Percentiles rank a stretch among this genome's conserved stretches.
phyloP scores from a whole-genome alignment of 1,284 basidiomycete species.

The Trichosporon asahii region DNA sequence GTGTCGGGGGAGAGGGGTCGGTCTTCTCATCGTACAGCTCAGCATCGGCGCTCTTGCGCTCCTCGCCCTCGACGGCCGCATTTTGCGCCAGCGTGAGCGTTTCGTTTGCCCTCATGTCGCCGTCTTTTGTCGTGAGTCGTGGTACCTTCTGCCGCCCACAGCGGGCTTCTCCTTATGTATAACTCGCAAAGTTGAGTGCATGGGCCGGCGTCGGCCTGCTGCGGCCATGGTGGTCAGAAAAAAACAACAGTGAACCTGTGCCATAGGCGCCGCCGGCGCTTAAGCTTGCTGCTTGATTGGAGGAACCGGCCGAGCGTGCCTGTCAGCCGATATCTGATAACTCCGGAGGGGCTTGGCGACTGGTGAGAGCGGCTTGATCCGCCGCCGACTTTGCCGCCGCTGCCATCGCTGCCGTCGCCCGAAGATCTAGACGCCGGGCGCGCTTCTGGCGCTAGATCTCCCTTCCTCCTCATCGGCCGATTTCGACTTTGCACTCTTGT shows the following conservation, averaged over 20 bases:
- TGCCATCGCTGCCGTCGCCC: too few relatives aligned
- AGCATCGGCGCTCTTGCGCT: not conserved
- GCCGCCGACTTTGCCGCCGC: too few relatives aligned
- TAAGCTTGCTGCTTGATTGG: not conserved
- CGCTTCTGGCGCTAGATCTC: not conserved
- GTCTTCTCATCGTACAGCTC: not conserved
- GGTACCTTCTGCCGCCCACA: too few relatives aligned
- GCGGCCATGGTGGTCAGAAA: not conserved
- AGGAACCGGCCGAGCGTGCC: not conserved
- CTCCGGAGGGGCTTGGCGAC: not conserved
- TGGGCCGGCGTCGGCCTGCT: not conserved
- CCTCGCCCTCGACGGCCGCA: not conserved
- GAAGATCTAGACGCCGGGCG: too few relatives aligned
- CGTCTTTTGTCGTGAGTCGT: not conserved
- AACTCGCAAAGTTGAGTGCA: not conserved
- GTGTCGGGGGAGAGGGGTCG: not conserved
- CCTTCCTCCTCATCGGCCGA: not conserved
- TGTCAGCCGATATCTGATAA: not conserved
- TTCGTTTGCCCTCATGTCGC: conserved; percentile 15
- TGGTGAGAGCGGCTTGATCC: not conserved
- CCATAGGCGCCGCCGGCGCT: not conserved
- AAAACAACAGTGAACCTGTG: not conserved
- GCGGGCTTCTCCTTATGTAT: not conserved
- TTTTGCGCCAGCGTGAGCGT: conserved; percentile 9
- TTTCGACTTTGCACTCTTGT: not conserved